phyloP scores from a whole-genome alignment of 108 stramenopile genomes.

The Fistulifera solaris region DNA sequence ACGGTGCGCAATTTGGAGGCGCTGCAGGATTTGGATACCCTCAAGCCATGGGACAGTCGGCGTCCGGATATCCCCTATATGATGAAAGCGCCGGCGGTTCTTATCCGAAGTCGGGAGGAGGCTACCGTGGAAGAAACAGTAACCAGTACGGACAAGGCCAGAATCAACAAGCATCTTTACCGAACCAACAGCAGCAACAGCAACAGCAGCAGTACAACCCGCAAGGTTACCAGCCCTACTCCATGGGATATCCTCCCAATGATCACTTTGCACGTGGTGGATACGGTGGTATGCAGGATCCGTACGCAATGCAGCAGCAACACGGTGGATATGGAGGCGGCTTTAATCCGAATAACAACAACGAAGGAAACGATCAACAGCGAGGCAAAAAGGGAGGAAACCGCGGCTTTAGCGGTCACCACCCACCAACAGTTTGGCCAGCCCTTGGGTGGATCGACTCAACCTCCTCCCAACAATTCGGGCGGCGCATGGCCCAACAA shows the following conservation, averaged over 20 bases:
- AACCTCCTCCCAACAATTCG: not conserved
- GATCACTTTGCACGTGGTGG: slow-evolving; percentile 44
- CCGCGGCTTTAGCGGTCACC: not conserved
- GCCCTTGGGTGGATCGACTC: slow-evolving; percentile 43
- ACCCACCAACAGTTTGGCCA: slow-evolving; percentile 17
- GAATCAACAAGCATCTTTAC: slow-evolving; percentile 22
- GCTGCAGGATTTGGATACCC: slow-evolving; percentile 65
- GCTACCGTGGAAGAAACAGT: slow-evolving; percentile 58
- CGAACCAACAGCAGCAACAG: slow-evolving; percentile 4
- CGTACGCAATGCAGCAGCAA: slow-evolving; percentile 47
- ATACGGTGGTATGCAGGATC: slow-evolving; percentile 47
- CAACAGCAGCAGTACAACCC: slow-evolving; percentile 14
- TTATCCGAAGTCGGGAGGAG: slow-evolving; percentile 57
- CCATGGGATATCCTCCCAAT: slow-evolving; percentile 40
- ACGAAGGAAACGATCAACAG: slow-evolving; percentile 45
- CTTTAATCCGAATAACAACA: slow-evolving; percentile 1
- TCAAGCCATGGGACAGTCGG: slow-evolving; percentile 67
- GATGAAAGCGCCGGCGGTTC: slow-evolving; percentile 50
- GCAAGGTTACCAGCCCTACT: slow-evolving; percentile 41
- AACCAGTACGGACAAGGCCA: slow-evolving; percentile 68
- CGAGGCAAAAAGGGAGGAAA: slow-evolving; percentile 43
- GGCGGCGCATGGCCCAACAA: too few relatives aligned
- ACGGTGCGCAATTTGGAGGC: slow-evolving; percentile 59
- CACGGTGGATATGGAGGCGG: slow-evolving; percentile 35
- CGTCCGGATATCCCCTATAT: slow-evolving; percentile 62